phyloP scores from a whole-genome alignment of 768 basidiomycete genomes.

The Amanita thiersii region DNA sequence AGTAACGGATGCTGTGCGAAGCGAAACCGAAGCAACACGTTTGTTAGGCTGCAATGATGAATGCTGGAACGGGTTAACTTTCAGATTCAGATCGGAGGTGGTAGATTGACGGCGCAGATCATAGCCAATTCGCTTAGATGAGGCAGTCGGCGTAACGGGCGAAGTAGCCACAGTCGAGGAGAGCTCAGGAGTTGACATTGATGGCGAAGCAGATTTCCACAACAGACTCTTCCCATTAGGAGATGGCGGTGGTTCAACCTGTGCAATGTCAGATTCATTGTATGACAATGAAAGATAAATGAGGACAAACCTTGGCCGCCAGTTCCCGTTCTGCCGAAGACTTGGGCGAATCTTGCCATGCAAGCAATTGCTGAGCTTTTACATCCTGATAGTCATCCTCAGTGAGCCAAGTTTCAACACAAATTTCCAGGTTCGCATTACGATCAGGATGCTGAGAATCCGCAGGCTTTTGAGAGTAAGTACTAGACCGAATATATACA shows the following conservation, averaged over 20 bases:
- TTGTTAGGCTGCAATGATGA: conserved; percentile 15
- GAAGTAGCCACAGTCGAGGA: conserved; percentile 23
- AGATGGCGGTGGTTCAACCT: conserved; percentile 12
- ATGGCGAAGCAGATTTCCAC: conserved; percentile 49
- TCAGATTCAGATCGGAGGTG: conserved; percentile 31
- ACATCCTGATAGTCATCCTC: conserved; percentile 65
- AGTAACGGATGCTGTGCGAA: conserved; percentile 32
- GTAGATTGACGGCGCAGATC: conserved; percentile 41
- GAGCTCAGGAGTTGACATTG: conserved; percentile 23
- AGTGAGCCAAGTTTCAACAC: conserved; percentile 72
- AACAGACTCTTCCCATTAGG: conserved; percentile 57
- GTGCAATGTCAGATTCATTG: neutral
- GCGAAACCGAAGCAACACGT: conserved; percentile 30
- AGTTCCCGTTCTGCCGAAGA: conserved; percentile 33
- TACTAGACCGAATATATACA: conserved; percentile 4
- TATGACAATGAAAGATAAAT: neutral
- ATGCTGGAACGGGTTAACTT: conserved; percentile 42
- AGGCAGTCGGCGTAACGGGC: conserved; percentile 7
- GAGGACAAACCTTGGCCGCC: conserved; percentile 25
- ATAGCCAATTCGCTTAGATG: conserved; percentile 9
- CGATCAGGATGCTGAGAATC: conserved; percentile 77
- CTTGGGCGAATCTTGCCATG: conserved; percentile 59
- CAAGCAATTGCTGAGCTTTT: conserved; percentile 50
- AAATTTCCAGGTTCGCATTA: conserved; percentile 58
- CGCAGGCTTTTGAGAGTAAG: conserved; percentile 39